Evolutionary conservation across 202 grass and related monocot genomes (phyloP).

Genomic region (Digitaria exilis): DNA sequence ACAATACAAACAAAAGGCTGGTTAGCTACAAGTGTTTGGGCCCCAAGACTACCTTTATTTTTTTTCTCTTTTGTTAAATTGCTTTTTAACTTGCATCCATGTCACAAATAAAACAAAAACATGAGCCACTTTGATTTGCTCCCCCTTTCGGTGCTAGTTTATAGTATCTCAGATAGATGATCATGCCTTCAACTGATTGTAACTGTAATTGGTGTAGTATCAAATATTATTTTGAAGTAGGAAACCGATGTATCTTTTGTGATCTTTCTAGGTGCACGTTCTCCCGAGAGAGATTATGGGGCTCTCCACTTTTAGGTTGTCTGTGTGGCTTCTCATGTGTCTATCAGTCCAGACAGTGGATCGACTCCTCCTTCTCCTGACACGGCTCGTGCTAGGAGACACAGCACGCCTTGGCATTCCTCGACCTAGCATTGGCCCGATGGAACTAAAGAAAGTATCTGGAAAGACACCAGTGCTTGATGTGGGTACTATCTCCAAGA

Average conservation of each 20-base stretch:
- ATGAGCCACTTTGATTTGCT: slow-evolving; percentile 22
- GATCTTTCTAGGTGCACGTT: slow-evolving; percentile 65
- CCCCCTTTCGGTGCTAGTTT: slow-evolving; percentile 47
- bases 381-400: slow-evolving; percentile 62
- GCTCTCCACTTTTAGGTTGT: slow-evolving; percentile 76
- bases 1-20: slow-evolving; percentile 38
- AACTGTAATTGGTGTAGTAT: slow-evolving; percentile 13
- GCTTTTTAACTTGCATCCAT: slow-evolving; percentile 12
- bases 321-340: slow-evolving; percentile 61
- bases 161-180: background rate
- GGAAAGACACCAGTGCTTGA: slow-evolving; percentile 93
- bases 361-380: slow-evolving; percentile 44
- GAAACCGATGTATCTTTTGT: background rate
- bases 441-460: slow-evolving; percentile 61
- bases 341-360: slow-evolving; percentile 54
- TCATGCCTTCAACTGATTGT: background rate
- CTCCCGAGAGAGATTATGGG: slow-evolving; percentile 82
- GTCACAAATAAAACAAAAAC: slow-evolving; percentile 39
- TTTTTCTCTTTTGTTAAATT: background rate
- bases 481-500: slow-evolving; percentile 70
- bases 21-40: slow-evolving; percentile 48
- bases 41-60: slow-evolving; percentile 22
- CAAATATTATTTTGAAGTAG: slow-evolving; percentile 17
- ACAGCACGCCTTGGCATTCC: slow-evolving; percentile 52
- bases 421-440: slow-evolving; percentile 69